phyloP scores from a whole-genome alignment of 352 stramenopile genomes.

The Pythium diclinum region DNA sequence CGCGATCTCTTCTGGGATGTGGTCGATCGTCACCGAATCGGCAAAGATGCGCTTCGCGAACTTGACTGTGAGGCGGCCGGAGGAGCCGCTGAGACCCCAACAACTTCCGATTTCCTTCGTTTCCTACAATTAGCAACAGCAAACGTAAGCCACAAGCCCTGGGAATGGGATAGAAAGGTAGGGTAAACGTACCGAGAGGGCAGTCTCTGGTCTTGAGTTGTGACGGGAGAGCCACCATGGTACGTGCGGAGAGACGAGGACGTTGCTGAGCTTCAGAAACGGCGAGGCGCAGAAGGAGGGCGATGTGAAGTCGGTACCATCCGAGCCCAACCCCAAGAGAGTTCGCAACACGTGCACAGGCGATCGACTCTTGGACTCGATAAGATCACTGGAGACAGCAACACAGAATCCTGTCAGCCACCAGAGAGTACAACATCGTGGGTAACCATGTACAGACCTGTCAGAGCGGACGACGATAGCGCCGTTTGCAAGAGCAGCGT shows the following conservation, averaged over 20 bases:
- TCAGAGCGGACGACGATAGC: constrained; percentile 55
- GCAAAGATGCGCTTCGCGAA: constrained; percentile 64
- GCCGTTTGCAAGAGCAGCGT: constrained; percentile 66
- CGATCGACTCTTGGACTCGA: constrained; percentile 35
- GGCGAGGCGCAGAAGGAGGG: constrained; percentile 36
- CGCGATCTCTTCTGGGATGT: constrained; percentile 68
- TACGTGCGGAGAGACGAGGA: constrained; percentile 30
- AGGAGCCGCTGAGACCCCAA: constrained; percentile 58
- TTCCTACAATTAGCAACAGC: constrained; percentile 39
- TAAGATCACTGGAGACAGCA: constrained; percentile 45
- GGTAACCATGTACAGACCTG: constrained; percentile 31
- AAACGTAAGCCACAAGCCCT: not conserved
- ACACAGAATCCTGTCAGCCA: constrained; percentile 2
- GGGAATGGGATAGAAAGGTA: not conserved
- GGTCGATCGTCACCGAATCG: constrained; percentile 73
- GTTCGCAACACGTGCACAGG: constrained; percentile 31
- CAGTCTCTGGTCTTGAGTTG: constrained; percentile 72
- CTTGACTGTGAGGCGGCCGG: constrained; percentile 70
- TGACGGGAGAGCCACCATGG: constrained; percentile 77
- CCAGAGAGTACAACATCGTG: not conserved
- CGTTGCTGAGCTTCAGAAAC: constrained; percentile 35
- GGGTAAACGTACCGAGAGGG: constrained; percentile 53
- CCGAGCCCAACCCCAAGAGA: constrained; percentile 26
- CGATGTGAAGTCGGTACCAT: constrained; percentile 54
- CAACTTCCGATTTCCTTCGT: constrained; percentile 85